Conservation (phyloP, 306 rosid species). For the Comarum palustre region DNA sequence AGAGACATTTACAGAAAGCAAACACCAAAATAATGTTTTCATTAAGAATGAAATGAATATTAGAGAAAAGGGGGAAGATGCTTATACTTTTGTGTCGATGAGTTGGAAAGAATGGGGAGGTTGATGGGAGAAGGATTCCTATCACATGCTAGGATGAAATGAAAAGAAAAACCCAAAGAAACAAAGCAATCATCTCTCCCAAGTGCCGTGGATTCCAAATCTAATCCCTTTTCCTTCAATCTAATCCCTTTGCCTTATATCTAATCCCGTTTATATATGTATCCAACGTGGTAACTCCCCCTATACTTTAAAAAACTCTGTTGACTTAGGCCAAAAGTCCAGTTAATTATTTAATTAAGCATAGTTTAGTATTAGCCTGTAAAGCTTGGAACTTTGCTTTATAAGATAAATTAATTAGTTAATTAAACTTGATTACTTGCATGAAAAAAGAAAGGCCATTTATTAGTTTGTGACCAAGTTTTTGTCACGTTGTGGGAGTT, state of each 20-base stretch:
- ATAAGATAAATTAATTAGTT: constrained; percentile 3
- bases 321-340: constrained; percentile 34
- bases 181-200: constrained; percentile 41
- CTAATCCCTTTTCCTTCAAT: constrained; percentile 27
- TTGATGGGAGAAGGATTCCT: constrained; percentile 23
- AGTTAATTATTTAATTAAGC: constrained; percentile 3
- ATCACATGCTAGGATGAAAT: constrained; percentile 28
- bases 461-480: neutral
- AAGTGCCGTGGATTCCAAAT: constrained; percentile 44
- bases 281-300: constrained; percentile 15
- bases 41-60: constrained; percentile 5
- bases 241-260: constrained; percentile 24
- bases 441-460: neutral
- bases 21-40: constrained; percentile 4
- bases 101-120: constrained; percentile 39
- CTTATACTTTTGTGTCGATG: constrained; percentile 27
- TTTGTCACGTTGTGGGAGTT: neutral
- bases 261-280: constrained; percentile 9
- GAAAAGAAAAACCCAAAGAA: constrained; percentile 6
- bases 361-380: neutral
- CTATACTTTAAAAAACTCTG: constrained; percentile 7
- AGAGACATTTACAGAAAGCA: neutral
- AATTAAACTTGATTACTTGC: neutral
- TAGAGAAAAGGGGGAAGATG: constrained; percentile 29
- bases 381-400: constrained; percentile 9